Evolutionary conservation across 2,329 filamentous ascomycete species (phyloP).

Genomic region (Dendryphion nanum): DNA sequence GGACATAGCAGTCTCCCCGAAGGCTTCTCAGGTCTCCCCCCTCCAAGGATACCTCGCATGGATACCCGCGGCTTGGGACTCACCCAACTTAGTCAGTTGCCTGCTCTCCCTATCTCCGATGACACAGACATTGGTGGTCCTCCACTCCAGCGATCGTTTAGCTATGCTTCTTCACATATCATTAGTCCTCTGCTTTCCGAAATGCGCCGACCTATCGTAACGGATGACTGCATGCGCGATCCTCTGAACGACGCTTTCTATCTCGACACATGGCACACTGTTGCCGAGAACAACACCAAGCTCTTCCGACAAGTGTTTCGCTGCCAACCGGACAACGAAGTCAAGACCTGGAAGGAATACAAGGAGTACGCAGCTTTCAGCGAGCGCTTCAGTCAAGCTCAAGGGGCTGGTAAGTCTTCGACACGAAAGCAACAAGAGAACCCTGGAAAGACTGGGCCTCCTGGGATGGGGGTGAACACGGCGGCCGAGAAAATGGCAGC

Average conservation of each 20-base stretch:
- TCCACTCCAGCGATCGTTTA: constrained; percentile 55
- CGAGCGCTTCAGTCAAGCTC: constrained; percentile 69
- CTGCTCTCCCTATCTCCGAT: constrained; percentile 66
- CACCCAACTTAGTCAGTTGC: constrained; percentile 67
- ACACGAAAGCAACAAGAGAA: constrained; percentile 50
- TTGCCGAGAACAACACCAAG: constrained; percentile 93
- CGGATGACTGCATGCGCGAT: constrained; percentile 92
- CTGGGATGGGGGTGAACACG: constrained; percentile 40
- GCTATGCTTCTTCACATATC: constrained; percentile 46
- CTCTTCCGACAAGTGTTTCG: constrained; percentile 91
- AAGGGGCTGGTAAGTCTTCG: constrained; percentile 56
- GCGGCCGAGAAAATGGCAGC: constrained; percentile 23
- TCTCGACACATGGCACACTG: constrained; percentile 81
- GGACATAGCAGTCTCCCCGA: constrained; percentile 26
- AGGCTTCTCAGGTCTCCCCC: constrained; percentile 56
- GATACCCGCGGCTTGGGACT: constrained; percentile 67
- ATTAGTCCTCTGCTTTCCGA: constrained; percentile 59
- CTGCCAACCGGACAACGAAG: constrained; percentile 95
- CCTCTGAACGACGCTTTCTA: constrained; percentile 80
- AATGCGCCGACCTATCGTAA: constrained; percentile 70
- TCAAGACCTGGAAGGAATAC: constrained; percentile 90
- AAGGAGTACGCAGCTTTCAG: constrained; percentile 77
- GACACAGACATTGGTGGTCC: constrained; percentile 83
- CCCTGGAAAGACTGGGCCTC: constrained; percentile 49
- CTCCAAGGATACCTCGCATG: constrained; percentile 58